Base-by-base conservation (phyloP, 2,329 filamentous ascomycete genomes). In the Penicillium sp. region DNA sequence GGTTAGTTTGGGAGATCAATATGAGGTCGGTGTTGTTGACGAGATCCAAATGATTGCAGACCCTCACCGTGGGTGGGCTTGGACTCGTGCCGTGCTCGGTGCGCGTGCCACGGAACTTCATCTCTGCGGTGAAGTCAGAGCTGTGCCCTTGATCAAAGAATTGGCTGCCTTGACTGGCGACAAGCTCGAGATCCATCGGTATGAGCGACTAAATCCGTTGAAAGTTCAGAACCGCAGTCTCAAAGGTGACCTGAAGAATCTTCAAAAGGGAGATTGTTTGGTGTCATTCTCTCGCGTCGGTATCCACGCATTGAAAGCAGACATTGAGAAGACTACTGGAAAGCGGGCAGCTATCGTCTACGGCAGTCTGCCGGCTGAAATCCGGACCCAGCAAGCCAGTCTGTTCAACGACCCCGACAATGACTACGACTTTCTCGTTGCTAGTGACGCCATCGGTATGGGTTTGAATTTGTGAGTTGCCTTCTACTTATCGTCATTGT, bases 41-140 rank as follows among this genome's bases (percentile, higher is more conserved):
- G 93, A 98, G 72, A 97, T 98, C 50, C 93, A 98, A 69, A 97
- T 98, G 93, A 88, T 98, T 58, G 84, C 81, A 13, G 84, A 89
- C n/a, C n/a, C 61, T 54, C 67, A 0, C 81, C 88, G 93, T 59
- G 93, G 94, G 1, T 95, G 86, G 83, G 90, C 89, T 2, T 98
- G 93, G 93, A 95, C 90, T 1, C 82, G 89, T 60, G 93, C 93
- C 2, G 75, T 97, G 13, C 75, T 98, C 5, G 93, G 93, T 32
- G 77, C 95, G 1, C 84, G 86, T 68, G 93, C 88, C 4, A 84
- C 83, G 59, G 93, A 98, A 64, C 75, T 98, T 5, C 93, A 98
- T 69, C 77, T 98, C 0, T 98, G 93, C 66, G 93, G 93, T 53
- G 93, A 98, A 69, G 82, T 86, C 54, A 79, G 94, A 37, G 82